Base-by-base conservation (phyloP, 257 asterid genomes). In the Jaltomata sinuosa region DNA sequence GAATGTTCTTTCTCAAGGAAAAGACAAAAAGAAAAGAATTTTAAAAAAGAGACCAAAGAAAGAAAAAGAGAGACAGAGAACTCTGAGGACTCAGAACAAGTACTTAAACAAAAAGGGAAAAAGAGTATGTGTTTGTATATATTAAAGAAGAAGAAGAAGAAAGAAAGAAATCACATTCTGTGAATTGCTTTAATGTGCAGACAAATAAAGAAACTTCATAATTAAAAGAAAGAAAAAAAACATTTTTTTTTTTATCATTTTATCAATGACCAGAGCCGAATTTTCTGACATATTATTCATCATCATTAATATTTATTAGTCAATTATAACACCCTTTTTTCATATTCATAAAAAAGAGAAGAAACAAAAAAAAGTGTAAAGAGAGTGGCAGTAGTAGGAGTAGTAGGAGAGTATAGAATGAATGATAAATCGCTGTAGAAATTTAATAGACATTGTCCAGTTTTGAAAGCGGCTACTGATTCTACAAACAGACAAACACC, bases 401-500 rank as follows among this genome's bases (percentile, higher is more conserved):
- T 3, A 71, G 22, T 34, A 42, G 32, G 14, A 72, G 29, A 53
- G 36, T 22, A 47, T 6, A 61, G n/a, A 57, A 27, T 47, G 49
- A 50, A 52, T 42, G 88, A 62, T 52, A 80, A 77, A 85, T 83
- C 84, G 85, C 79, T 64, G 82, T 76, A 36, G 83, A 85, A n/a
- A 85, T 50, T 83, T 55, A 81, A 27, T 83, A 83, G 74, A 85
- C 85, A 80, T 36, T 94, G 95, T 90, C 94, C 89, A 90, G 84
- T 83, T 88, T 38, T 85, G 96, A 93, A 89, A 92, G 91, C 91
- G 85, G 87, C 72, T 34, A 84, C 80, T 91, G 91, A 83, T 84
- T 85, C 88, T 87, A 83, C 86, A 77, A 45, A 85, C 84, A 90
- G 93, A 91, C 89, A 89, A 87, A 89, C 72, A 82, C 87, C 84